These are phyloP conservation scores for Hypoxylon fuscum DNA, from an alignment of 495 filamentous ascomycete genomes.

Conservation along the genomic window DNA sequence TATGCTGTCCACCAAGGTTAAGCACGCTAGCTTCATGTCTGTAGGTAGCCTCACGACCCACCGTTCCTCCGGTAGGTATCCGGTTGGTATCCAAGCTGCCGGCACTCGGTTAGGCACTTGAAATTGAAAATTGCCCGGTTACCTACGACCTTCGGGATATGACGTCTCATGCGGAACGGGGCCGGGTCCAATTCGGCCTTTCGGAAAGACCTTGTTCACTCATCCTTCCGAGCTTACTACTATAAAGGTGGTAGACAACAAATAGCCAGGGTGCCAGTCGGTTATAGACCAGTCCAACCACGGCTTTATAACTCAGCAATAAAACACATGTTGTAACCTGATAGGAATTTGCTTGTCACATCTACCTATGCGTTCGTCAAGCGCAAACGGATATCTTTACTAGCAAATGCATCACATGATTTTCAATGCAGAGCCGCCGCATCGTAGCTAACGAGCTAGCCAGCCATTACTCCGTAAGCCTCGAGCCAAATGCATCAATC, in stretches of 20 bases:
- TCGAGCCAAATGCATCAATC: conserved; percentile 11
- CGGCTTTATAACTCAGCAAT: conserved; percentile 4
- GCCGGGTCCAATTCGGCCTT: conserved; percentile 31
- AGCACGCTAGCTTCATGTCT: conserved; percentile 2
- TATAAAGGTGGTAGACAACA: conserved; percentile 7
- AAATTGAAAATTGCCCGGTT: conserved; percentile 10
- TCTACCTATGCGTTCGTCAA: neutral
- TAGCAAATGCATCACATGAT: conserved; percentile 3
- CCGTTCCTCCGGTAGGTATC: conserved; percentile 17
- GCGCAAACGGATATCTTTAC: conserved; percentile 22
- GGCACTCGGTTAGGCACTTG: conserved; percentile 37
- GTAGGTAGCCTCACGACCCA: conserved; percentile 30
- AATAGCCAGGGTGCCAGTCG: neutral
- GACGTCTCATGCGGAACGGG: conserved; percentile 25
- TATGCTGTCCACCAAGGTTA: conserved; percentile 16
- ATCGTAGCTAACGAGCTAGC: conserved; percentile 16
- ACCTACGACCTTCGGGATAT: conserved; percentile 20
- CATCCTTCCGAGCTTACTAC: conserved; percentile 11
- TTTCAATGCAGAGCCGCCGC: conserved; percentile 4
- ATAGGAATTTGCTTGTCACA: conserved; percentile 4
- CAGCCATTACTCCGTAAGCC: conserved; percentile 31
- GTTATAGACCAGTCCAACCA: conserved; percentile 17
- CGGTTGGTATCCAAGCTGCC: conserved; percentile 15
- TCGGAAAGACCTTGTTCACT: conserved; percentile 21
- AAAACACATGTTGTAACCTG: neutral